Conservation (phyloP, 805 yeast genomes). For the Kodamaea hsintzibuensis region DNA sequence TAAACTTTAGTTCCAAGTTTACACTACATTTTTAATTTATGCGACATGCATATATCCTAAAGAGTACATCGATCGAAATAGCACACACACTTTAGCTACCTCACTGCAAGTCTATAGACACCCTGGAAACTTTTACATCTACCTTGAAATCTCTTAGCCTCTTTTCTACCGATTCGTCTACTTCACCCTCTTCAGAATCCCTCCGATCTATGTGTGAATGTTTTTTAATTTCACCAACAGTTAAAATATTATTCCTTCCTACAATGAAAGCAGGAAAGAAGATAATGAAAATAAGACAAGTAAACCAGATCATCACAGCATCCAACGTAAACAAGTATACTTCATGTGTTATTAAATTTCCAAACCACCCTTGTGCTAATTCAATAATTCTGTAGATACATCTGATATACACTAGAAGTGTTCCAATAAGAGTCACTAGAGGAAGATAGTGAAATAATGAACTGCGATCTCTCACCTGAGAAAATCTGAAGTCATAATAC, state of each 20-base stretch:
- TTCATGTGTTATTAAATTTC: slow-evolving; percentile 54
- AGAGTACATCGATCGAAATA: too few relatives aligned
- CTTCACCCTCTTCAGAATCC: too few relatives aligned
- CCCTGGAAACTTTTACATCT: too few relatives aligned
- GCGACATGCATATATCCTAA: too few relatives aligned
- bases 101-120: too few relatives aligned
- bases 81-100: too few relatives aligned
- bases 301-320: slow-evolving; percentile 28
- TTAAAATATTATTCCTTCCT: slow-evolving; percentile 39
- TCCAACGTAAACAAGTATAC: slow-evolving; percentile 43
- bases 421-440: slow-evolving; percentile 45
- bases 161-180: too few relatives aligned
- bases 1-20: too few relatives aligned
- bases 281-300: slow-evolving; percentile 25
- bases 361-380: slow-evolving; percentile 70
- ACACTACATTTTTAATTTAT: too few relatives aligned
- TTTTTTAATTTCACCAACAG: not conserved
- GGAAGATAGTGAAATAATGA: slow-evolving; percentile 45
- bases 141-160: too few relatives aligned
- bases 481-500: slow-evolving; percentile 36
- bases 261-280: slow-evolving; percentile 67
- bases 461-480: slow-evolving; percentile 31
- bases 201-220: too few relatives aligned
- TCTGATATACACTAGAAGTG: slow-evolving; percentile 58
- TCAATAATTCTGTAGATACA: slow-evolving; percentile 76